Evolutionary conservation across 768 basidiomycete genomes (phyloP).

Genomic region (Tephrocybe rancida): DNA sequence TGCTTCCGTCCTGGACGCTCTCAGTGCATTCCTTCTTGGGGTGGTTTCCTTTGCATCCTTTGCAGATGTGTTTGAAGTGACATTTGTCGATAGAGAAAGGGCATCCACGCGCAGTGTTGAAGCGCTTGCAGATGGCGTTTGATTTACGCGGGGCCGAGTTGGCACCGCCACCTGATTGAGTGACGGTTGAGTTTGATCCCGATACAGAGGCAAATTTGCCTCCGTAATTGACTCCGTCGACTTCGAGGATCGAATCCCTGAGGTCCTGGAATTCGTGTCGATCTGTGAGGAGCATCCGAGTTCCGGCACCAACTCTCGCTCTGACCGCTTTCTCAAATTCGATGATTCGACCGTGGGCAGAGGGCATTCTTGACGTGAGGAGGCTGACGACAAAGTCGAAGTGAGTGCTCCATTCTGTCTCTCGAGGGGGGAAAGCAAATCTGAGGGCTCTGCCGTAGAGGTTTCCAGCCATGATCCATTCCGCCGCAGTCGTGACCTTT

Average conservation of each 20-base stretch:
- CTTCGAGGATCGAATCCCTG: neutral
- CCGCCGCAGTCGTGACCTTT: conserved; percentile 16
- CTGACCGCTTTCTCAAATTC: conserved; percentile 27
- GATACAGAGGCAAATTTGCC: neutral
- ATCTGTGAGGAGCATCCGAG: conserved; percentile 21
- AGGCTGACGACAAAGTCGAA: conserved; percentile 20
- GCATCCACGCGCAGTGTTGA: conserved; percentile 20
- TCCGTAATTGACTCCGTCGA: neutral
- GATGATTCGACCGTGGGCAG: conserved; percentile 22
- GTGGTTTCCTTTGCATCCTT: conserved; percentile 3
- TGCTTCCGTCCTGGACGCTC: neutral
- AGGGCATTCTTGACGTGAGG: too few species aligned
- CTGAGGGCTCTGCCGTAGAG: conserved; percentile 12
- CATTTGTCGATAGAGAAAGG: conserved; percentile 4
- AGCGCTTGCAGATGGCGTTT: conserved; percentile 18
- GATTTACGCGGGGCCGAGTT: too few species aligned
- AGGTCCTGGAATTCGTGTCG: neutral
- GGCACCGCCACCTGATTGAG: neutral
- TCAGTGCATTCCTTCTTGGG: conserved; percentile 4
- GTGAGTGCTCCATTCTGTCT: conserved; percentile 23
- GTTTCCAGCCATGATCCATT: conserved; percentile 28
- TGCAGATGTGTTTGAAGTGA: conserved; percentile 26
- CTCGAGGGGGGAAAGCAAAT: conserved; percentile 26
- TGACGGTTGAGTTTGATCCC: neutral
- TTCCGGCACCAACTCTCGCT: conserved; percentile 11